A percentile compares a stretch with the other conserved stretches of the same genome.
phyloP scores from a whole-genome alignment of 78 protist species.

The Neovahlkampfia damariscottae region DNA sequence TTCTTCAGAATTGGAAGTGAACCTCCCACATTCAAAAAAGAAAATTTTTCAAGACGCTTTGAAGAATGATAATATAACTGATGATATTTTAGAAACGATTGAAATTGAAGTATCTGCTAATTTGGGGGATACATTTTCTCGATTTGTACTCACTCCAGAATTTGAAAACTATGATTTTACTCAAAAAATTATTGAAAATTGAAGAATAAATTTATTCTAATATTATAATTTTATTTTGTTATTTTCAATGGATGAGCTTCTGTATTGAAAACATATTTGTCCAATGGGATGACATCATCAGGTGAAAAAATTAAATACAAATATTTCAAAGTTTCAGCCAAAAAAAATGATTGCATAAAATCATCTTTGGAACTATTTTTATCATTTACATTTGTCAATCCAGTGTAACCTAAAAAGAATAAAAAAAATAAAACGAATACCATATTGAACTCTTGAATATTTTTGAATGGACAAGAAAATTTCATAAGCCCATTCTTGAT shows the following conservation, averaged over 20 bases:
- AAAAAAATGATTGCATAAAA: constrained; percentile 53
- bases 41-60: too few species aligned
- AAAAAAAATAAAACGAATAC: neutral
- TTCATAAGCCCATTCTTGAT: constrained; percentile 70
- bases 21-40: too few species aligned
- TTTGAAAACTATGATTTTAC: too few species aligned
- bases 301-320: constrained; percentile 48
- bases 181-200: too few species aligned
- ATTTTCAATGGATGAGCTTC: constrained; percentile 81
- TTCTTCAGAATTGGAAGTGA: too few species aligned
- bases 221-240: neutral
- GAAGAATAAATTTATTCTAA: neutral
- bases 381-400: neutral
- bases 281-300: constrained; percentile 46
- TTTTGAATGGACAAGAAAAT: too few species aligned
- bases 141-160: too few species aligned
- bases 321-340: constrained; percentile 85
- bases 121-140: too few species aligned
- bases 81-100: too few species aligned
- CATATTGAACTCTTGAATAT: constrained; percentile 18
- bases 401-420: constrained; percentile 33
- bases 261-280: constrained; percentile 83
- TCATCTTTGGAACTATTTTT: constrained; percentile 2
- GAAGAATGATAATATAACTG: too few species aligned
- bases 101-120: too few species aligned